Conservation (phyloP, 805 yeast genomes). For the Nakazawaea populi region DNA sequence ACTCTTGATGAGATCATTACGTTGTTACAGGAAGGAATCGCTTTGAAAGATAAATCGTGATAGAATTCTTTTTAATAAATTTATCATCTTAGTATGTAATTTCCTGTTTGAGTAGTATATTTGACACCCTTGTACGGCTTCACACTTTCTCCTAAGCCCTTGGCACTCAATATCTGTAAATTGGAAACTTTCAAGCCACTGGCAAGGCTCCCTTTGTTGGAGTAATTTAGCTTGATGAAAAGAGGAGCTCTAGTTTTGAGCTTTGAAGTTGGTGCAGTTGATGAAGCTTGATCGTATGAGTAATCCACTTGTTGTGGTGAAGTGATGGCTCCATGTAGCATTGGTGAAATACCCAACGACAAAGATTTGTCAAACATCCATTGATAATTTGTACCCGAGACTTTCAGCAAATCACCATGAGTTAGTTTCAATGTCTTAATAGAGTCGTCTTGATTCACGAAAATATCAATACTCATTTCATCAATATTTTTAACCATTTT, state of each 20-base stretch:
- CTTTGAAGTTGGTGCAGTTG: constrained; percentile 1
- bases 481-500: constrained; percentile 42
- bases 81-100: constrained; percentile 37
- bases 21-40: constrained; percentile 30
- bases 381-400: constrained; percentile 45
- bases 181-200: constrained; percentile 70
- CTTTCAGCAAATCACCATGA: constrained; percentile 66
- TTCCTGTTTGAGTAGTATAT: constrained; percentile 62
- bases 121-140: constrained; percentile 91
- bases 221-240: constrained; percentile 45
- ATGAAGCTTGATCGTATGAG: background rate
- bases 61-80: background rate
- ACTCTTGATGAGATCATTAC: constrained; percentile 29
- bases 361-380: constrained; percentile 64
- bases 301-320: background rate
- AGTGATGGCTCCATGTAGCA: constrained; percentile 53
- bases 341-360: constrained; percentile 60
- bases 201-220: constrained; percentile 63
- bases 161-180: constrained; percentile 49
- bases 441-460: constrained; percentile 19
- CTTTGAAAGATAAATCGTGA: constrained; percentile 10
- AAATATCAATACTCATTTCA: constrained; percentile 34
- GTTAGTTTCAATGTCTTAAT: constrained; percentile 61
- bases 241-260: constrained; percentile 27
- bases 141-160: constrained; percentile 52